These are phyloP conservation scores for Zygosaccharomyces sapae DNA, from an alignment of 1,139 yeast genomes.

Conservation along the genomic window DNA sequence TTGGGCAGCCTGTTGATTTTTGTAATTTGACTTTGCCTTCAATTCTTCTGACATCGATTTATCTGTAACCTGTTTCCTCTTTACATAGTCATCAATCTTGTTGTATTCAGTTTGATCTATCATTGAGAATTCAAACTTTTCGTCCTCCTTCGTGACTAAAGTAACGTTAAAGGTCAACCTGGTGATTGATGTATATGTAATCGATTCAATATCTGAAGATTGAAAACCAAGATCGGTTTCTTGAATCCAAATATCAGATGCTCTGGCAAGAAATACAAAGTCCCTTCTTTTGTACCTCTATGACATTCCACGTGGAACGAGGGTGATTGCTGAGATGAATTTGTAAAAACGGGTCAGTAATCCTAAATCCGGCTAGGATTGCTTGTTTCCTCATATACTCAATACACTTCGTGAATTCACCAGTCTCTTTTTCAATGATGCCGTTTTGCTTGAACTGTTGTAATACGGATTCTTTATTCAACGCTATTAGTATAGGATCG, in stretches of 20 bases:
- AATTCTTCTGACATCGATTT: slow-evolving; percentile 79
- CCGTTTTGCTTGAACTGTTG: slow-evolving; percentile 34
- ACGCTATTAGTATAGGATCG: slow-evolving; percentile 45
- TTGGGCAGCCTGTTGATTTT: slow-evolving; percentile 38
- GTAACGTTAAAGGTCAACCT: slow-evolving; percentile 75
- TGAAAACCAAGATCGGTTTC: slow-evolving; percentile 69
- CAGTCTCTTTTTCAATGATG: slow-evolving; percentile 24
- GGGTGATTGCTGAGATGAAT: slow-evolving; percentile 14
- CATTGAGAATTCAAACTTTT: slow-evolving; percentile 77
- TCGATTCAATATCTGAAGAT: slow-evolving; percentile 56
- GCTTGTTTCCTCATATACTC: slow-evolving; percentile 40
- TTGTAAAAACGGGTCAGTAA: slow-evolving; percentile 35
- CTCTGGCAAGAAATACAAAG: slow-evolving; percentile 61
- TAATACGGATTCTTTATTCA: slow-evolving; percentile 39
- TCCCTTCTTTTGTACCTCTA: slow-evolving; percentile 86
- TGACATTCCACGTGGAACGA: slow-evolving; percentile 64
- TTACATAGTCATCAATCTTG: slow-evolving; percentile 68
- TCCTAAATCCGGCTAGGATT: slow-evolving; percentile 40
- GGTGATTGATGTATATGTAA: slow-evolving; percentile 82
- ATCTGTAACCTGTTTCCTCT: slow-evolving; percentile 61
- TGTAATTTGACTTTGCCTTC: slow-evolving; percentile 60
- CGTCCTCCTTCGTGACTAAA: slow-evolving; percentile 39
- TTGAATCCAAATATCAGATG: slow-evolving; percentile 83
- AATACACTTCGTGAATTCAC: slow-evolving; percentile 34
- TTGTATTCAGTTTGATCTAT: slow-evolving; percentile 79